Base-by-base conservation (phyloP, 768 basidiomycete genomes). In the Hygrocybe punicea region DNA sequence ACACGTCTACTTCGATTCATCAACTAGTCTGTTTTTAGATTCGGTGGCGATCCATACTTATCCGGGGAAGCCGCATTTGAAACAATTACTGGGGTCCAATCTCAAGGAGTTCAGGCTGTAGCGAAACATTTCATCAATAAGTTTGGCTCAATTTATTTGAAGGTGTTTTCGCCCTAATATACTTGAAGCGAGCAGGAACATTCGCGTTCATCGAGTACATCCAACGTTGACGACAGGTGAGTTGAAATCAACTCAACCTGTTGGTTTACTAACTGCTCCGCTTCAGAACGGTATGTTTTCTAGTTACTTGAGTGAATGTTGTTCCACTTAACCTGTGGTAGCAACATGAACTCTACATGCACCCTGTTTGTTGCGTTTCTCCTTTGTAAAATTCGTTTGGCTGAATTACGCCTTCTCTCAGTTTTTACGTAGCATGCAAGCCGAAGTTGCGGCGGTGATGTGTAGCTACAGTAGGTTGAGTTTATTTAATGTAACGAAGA, bases 121-220 rank as follows among this genome's bases (percentile, higher is more conserved):
- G 91, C 90, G 11, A 94, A 94, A 70, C 92, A 93, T 69, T 82
- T 80, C 51, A 78, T 92, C 59, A 84, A 85, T 70, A 89, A 89
- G 86, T 87, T 53, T 35, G 82, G 74, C 5, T 29, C 16, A 9
- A 35, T 8, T 17, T 2, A 16, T 42, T 33, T 55, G 1, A 9
- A 17, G 16, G n/a, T 14, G n/a, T 19, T 50, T 16, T 19, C 14
- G 40, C 7, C 17, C 29, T 13, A 16, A 49, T 35, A 37, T 51
- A 19, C 11, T n/a, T 17, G 8, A 55, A 88, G 85, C 65, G 86
- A 89, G 67, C 86, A 89, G 71, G 86, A 89, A 65, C 80, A 84
- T 60, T 75, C 76, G 58, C 78, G 86, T 4, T 82, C 79, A 0
- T 62, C 71, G 53, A 72, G 75, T 52, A 80, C 78, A 51, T 89